phyloP scores from a whole-genome alignment of 2,329 filamentous ascomycete species.

The Penicillium sp. region DNA sequence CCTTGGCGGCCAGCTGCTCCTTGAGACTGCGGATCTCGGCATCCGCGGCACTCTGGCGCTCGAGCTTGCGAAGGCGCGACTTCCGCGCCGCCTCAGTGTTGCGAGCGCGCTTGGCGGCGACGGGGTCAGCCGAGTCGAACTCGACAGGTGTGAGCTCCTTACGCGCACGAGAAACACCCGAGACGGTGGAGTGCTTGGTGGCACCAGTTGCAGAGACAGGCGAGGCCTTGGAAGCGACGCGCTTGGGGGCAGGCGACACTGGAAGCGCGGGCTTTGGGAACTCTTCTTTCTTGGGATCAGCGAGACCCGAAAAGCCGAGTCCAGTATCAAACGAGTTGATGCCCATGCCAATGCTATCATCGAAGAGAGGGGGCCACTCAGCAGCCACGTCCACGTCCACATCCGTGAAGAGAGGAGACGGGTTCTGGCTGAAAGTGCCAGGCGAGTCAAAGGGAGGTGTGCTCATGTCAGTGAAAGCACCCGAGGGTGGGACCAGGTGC shows the following conservation, averaged over 20 bases:
- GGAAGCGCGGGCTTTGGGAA: conserved; percentile 36
- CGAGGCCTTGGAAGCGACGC: conserved; percentile 34
- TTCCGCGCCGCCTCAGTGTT: conserved; percentile 93
- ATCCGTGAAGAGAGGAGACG: conserved; percentile 69
- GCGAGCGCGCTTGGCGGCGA: conserved; percentile 87
- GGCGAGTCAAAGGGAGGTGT: conserved; percentile 78
- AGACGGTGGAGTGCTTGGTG: conserved; percentile 61
- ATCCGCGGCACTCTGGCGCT: conserved; percentile 70
- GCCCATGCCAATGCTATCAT: conserved; percentile 25
- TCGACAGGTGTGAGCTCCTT: conserved; percentile 76
- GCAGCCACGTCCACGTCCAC: conserved; percentile 49
- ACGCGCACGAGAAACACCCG: conserved; percentile 71
- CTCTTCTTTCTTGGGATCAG: conserved; percentile 18
- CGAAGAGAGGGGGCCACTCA: conserved; percentile 65
- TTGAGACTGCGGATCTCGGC: conserved; percentile 65
- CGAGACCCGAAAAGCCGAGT: conserved; percentile 31
- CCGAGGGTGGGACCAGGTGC: conserved; percentile 75
- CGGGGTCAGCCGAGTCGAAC: conserved; percentile 66
- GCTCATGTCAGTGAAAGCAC: conserved; percentile 76
- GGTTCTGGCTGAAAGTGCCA: conserved; percentile 63
- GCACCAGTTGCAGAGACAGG: conserved; percentile 25
- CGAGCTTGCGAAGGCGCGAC: conserved; percentile 80
- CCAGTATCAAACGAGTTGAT: conserved; percentile 28
- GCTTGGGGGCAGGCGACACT: conserved; percentile 39
- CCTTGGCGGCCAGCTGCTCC: conserved; percentile 37